Evolutionary conservation across 1,284 basidiomycete species (phyloP), one percentile per base, ranked within the genome.

Genomic region (Inonotus hispidus): DNA sequence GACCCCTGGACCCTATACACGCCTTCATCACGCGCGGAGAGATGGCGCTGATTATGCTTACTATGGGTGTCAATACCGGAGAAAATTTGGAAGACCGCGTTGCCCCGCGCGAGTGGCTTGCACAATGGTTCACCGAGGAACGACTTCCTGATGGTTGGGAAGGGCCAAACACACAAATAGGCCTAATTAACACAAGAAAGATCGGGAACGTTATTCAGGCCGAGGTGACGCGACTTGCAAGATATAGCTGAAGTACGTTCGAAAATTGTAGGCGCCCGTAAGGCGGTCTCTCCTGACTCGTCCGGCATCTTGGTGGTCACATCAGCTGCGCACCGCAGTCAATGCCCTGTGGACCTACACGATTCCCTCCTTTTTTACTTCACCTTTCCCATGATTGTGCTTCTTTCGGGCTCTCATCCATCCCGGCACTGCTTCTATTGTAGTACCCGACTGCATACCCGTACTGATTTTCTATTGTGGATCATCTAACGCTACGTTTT

Each of bases 1-100:
- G 38, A 7, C 65, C 61, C 19, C 63, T 73, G 25, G 68, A 71
- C 60, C 35, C 49, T 23, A 13, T 73, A 16, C 72, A 74, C 35
- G 66, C 67, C 10, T 69, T 69, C 63, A 67, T 74, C 63, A 71
- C 73, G 11, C 67, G 68, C n/a, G 73, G 73, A 2, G 73, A 74
- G 62, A 69, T 70, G 61, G 70, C 71, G 41, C 66, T 74, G 56
- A 69, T 68, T 13, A 53, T 74, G 6, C 49, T 49, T 13, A 23
- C 55, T 5, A 21, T 63, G 16, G 53, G 53, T 10, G 37, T 50
- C 13, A 14, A n/a, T 7, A 25, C 23, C 1, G 50, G 49, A 13
- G 41, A 41, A 7, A 21, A 11, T 13, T 16, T 23, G 8, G 58
- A 29, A 7, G 41, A 41, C 7, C 19, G 4, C 14, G 47, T 27